These are phyloP conservation scores for Aspergillus jensenii DNA, from an alignment of 2,329 filamentous ascomycete species.

Conservation along the genomic window DNA sequence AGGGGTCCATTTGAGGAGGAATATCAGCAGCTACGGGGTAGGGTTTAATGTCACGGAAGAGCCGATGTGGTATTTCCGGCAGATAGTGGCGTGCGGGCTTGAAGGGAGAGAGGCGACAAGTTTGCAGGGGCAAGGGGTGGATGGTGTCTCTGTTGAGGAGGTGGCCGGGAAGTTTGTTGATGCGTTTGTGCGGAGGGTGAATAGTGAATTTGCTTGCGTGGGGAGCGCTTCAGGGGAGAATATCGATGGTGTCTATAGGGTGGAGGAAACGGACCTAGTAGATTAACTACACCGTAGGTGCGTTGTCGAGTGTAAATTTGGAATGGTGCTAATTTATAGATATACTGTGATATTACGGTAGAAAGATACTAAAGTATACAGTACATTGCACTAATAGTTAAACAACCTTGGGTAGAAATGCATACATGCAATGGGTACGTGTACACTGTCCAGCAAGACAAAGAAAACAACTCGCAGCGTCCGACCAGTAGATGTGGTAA, in stretches of 20 bases:
- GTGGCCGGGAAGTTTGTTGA: conserved; percentile 39
- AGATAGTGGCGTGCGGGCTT: conserved; percentile 89
- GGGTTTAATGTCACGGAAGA: conserved; percentile 59
- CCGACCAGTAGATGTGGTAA: background rate
- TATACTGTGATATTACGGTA: background rate
- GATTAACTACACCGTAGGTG: conserved; percentile 5
- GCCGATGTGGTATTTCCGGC: conserved; percentile 65
- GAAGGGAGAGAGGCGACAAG: conserved; percentile 78
- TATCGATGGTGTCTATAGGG: conserved; percentile 42
- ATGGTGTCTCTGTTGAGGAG: conserved; percentile 35
- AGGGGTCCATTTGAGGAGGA: conserved; percentile 84
- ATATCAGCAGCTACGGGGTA: conserved; percentile 81
- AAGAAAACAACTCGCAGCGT: background rate
- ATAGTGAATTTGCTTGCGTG: conserved; percentile 36
- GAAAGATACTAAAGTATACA: too few species aligned
- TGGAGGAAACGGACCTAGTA: conserved; percentile 32
- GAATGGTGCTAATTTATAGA: background rate
- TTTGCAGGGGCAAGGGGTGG: conserved; percentile 56
- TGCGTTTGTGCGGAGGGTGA: conserved; percentile 39
- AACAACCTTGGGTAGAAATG: background rate
- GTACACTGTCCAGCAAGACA: background rate
- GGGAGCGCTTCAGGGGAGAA: conserved; percentile 29
- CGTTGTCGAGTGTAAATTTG: background rate
- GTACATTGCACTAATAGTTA: too few species aligned
- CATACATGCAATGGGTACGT: background rate